Evolutionary conservation across 495 filamentous ascomycete species (phyloP).

Genomic region (Eremomyces bilateralis): DNA sequence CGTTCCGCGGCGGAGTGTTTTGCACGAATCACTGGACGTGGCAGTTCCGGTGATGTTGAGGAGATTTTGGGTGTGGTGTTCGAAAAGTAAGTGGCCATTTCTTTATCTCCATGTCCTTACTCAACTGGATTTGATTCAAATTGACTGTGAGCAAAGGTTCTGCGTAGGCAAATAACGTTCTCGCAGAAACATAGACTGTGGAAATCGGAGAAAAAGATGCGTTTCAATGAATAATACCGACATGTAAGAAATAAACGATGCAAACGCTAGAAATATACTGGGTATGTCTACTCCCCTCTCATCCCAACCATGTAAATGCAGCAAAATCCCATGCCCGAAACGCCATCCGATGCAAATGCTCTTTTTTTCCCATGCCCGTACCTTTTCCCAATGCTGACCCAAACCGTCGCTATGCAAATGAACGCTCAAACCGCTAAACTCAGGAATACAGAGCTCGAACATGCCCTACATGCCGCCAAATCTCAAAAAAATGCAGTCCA

Average conservation of each 20-base stretch:
- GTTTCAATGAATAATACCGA: background rate
- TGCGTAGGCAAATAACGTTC: constrained; percentile 55
- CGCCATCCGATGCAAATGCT: too few relatives aligned
- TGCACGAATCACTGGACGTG: constrained; percentile 69
- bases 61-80: constrained; percentile 95
- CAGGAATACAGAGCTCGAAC: too few relatives aligned
- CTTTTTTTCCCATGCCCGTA: too few relatives aligned
- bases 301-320: too few relatives aligned
- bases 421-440: constrained; percentile 2
- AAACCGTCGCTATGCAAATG: constrained; percentile 1
- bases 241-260: too few relatives aligned
- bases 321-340: too few relatives aligned
- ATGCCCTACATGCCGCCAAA: too few relatives aligned
- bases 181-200: constrained; percentile 2
- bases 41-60: constrained; percentile 79
- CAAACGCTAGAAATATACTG: too few relatives aligned
- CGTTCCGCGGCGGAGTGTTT: constrained; percentile 62
- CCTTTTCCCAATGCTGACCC: too few relatives aligned
- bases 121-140: background rate
- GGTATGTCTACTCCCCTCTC: too few relatives aligned
- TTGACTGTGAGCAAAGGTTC: constrained; percentile 20
- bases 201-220: background rate
- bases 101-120: background rate
- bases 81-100: constrained; percentile 47
- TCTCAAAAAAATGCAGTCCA: too few relatives aligned